Base-by-base conservation (phyloP, 2,329 filamentous ascomycete species). In the Fusarium pseudocircinatum region DNA sequence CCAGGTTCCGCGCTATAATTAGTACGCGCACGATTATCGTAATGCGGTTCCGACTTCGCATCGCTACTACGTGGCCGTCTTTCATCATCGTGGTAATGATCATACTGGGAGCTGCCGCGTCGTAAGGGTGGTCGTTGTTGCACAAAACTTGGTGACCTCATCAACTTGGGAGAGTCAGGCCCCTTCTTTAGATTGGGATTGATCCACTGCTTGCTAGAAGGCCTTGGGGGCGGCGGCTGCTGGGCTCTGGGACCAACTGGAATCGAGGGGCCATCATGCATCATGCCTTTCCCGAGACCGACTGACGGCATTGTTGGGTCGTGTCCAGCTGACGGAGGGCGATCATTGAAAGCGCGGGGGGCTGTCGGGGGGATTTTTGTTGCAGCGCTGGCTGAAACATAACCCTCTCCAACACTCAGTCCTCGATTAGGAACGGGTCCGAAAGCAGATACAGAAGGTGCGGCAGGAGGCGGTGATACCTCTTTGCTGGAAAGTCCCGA, bases 191-290 rank as follows among this genome's bases (percentile, higher is more conserved):
- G 74, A 34, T 84, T 85, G 7, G 87, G 86, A 57, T 89, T 89
- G 64, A 88, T 87, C 88, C 88, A 90, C 78, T 90, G 88, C 74
- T 89, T 89, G 77, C 87, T 89, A 1, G 87, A 87, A 22, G 86
- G 84, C 12, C 87, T 85, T n/a, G 72, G 72, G 14, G 72, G 72
- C 11, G 83, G 83, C 53, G 83, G 82, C 64, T 85, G 86, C 66
- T 88, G 87, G 22, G 85, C 85, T 40, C 88, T 85, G 39, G 88
- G 88, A 15, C 87, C 88, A 6, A 87, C 83, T 7, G 88, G 87
- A 53, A 90, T 87, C 12, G 84, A 79, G 14, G 85, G 83, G 63
- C 83, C 85, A 28, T 85, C 84, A 46, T 87, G 82, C 26, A 76
- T 75, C 34, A 66, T 64, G 7, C 73, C 75, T 66, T 86, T 88